Percentiles rank a stretch among this genome's conserved stretches.
phyloP scores from a whole-genome alignment of 148 eudicot species.

The Rheum nobile region DNA sequence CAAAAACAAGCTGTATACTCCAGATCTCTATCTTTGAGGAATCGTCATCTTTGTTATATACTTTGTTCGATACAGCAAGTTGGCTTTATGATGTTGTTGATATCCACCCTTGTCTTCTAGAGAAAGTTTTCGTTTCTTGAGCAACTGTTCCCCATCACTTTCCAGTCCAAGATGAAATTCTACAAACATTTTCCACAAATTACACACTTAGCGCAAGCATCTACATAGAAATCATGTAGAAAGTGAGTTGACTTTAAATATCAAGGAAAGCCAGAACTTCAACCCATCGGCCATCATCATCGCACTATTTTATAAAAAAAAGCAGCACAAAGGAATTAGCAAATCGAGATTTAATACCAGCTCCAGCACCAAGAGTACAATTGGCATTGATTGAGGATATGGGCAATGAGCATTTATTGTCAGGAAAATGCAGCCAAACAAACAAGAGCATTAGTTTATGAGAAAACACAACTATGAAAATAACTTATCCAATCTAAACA shows the following conservation, averaged over 20 bases:
- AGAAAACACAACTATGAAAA: too few species aligned
- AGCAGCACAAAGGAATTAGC: not conserved
- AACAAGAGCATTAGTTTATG: too few species aligned
- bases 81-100: slow-evolving; percentile 13
- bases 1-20: slow-evolving; percentile 19
- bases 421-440: too few species aligned
- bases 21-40: slow-evolving; percentile 11
- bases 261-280: not conserved
- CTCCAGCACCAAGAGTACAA: not conserved
- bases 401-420: not conserved
- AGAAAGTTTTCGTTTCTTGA: slow-evolving; percentile 37
- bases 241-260: not conserved
- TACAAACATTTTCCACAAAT: slow-evolving; percentile 48
- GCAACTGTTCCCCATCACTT: slow-evolving; percentile 11
- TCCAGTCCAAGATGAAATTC: slow-evolving; percentile 24
- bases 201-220: slow-evolving; percentile 61
- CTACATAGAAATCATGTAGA: slow-evolving; percentile 16
- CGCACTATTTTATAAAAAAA: too few species aligned
- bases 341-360: not conserved
- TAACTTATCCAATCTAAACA: too few species aligned
- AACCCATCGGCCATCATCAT: too few species aligned
- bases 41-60: slow-evolving; percentile 11
- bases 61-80: slow-evolving; percentile 12
- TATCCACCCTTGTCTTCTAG: slow-evolving; percentile 10
- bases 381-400: not conserved